A percentile compares a stretch with the other conserved stretches of the same genome.
These are phyloP conservation scores for Murraya paniculata DNA, from an alignment of 345 rosid genomes.

Conservation along the genomic window DNA sequence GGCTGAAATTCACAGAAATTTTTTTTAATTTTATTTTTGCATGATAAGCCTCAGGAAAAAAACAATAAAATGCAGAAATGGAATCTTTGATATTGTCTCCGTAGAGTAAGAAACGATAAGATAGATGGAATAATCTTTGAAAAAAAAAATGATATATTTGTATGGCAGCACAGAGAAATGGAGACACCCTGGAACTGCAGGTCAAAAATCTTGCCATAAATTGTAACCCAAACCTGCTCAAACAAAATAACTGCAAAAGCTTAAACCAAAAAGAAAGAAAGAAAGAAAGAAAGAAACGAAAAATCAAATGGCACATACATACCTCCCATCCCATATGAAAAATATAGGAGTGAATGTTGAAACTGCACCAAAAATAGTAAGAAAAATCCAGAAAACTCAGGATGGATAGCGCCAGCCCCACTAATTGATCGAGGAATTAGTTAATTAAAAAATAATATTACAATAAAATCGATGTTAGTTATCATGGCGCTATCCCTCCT, in stretches of 20 bases:
- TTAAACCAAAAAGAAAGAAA: not conserved
- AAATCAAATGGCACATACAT: not conserved
- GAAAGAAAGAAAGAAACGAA: too few relatives aligned
- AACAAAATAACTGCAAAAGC: not conserved
- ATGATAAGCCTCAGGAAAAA: not conserved
- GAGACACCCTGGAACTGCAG: not conserved
- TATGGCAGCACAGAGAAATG: not conserved
- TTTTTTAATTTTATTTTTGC: not conserved
- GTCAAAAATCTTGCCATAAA: too few relatives aligned
- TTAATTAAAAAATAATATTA: not conserved
- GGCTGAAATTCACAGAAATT: too few relatives aligned
- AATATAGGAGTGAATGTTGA: not conserved
- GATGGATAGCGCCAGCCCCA: slow-evolving; percentile 76
- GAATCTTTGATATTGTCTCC: not conserved
- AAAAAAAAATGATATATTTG: too few relatives aligned
- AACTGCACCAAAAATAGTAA: slow-evolving; percentile 13
- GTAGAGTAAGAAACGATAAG: not conserved
- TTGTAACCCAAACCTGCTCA: not conserved
- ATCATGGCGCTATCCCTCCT: slow-evolving; percentile 81
- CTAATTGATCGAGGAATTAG: too few relatives aligned
- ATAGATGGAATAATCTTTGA: too few relatives aligned
- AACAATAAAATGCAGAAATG: not conserved
- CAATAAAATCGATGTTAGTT: not conserved
- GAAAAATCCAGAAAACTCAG: slow-evolving; percentile 64
- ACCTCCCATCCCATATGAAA: not conserved